These are phyloP conservation scores for Colletotrichum sp. DNA, from an alignment of 2,329 filamentous ascomycete species.

Conservation along the genomic window DNA sequence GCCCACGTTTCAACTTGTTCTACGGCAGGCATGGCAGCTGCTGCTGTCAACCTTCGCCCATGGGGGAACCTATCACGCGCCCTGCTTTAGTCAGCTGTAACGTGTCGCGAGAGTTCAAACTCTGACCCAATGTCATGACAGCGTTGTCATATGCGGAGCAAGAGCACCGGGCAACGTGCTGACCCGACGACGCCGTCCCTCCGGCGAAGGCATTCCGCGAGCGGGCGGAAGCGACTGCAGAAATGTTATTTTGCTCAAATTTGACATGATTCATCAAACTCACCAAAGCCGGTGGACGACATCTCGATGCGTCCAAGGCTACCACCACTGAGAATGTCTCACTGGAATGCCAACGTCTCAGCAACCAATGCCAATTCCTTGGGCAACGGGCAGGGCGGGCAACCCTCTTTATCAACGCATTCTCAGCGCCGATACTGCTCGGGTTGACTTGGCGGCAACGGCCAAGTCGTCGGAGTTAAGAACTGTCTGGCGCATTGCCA, in stretches of 20 bases:
- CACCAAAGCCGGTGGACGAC: not conserved
- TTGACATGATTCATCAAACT: not conserved
- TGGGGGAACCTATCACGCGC: not conserved
- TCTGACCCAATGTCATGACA: slow-evolving; percentile 6
- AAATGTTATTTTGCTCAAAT: not conserved
- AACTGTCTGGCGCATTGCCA: not conserved
- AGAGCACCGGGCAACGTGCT: not conserved
- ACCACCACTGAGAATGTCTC: not conserved
- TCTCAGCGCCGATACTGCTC: not conserved
- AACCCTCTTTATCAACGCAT: not conserved
- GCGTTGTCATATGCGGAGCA: not conserved
- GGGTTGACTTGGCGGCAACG: not conserved
- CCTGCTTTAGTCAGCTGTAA: not conserved
- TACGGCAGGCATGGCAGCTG: slow-evolving; percentile 5
- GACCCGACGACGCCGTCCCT: not conserved
- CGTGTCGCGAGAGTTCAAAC: not conserved
- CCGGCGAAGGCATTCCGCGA: not conserved
- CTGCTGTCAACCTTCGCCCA: not conserved
- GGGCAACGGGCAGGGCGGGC: not conserved
- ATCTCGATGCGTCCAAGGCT: not conserved
- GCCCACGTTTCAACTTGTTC: slow-evolving; percentile 7
- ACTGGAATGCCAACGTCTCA: not conserved
- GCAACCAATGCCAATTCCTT: not conserved
- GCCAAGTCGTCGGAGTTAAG: not conserved
- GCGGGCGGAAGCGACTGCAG: not conserved